These are phyloP conservation scores for Tephrocybe sp. DNA, from an alignment of 768 basidiomycete genomes.

Conservation along the genomic window DNA sequence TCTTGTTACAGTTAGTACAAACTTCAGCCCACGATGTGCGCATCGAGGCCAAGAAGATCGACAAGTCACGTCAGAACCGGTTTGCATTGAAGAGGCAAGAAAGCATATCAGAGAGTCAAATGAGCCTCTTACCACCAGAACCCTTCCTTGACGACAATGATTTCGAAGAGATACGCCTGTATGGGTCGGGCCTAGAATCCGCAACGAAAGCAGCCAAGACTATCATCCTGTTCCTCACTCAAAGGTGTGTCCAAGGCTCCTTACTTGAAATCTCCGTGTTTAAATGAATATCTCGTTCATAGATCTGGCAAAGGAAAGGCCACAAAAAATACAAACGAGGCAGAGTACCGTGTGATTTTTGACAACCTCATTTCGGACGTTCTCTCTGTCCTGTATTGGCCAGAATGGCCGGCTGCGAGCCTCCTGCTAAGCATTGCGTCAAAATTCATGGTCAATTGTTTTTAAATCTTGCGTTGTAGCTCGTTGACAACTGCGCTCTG, in stretches of 20 bases:
- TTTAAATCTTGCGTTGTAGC: background rate
- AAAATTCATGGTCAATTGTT: conserved; percentile 69
- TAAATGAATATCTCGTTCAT: conserved; percentile 10
- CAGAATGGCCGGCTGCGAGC: conserved; percentile 95
- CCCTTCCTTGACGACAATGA: conserved; percentile 68
- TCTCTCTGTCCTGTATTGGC: conserved; percentile 85
- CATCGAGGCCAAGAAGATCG: conserved; percentile 59
- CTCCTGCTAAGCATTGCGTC: conserved; percentile 77
- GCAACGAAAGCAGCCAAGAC: conserved; percentile 83
- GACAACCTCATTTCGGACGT: conserved; percentile 89
- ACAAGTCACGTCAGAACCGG: conserved; percentile 59
- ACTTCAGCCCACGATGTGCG: conserved; percentile 90
- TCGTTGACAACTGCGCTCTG: background rate
- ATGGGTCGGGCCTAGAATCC: conserved; percentile 71
- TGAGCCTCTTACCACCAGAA: conserved; percentile 31
- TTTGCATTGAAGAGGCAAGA: conserved; percentile 64
- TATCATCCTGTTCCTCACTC: conserved; percentile 75
- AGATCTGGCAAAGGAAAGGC: conserved; percentile 85
- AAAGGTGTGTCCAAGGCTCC: conserved; percentile 36
- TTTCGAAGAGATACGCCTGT: conserved; percentile 70
- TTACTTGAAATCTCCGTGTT: background rate
- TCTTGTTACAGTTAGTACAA: conserved; percentile 94
- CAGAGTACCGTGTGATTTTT: conserved; percentile 90
- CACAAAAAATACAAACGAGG: conserved; percentile 89
- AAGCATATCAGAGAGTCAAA: conserved; percentile 47